These are phyloP conservation scores for Sordariomycetes sp. DNA, from an alignment of 2,329 filamentous ascomycete species.

Conservation along the genomic window DNA sequence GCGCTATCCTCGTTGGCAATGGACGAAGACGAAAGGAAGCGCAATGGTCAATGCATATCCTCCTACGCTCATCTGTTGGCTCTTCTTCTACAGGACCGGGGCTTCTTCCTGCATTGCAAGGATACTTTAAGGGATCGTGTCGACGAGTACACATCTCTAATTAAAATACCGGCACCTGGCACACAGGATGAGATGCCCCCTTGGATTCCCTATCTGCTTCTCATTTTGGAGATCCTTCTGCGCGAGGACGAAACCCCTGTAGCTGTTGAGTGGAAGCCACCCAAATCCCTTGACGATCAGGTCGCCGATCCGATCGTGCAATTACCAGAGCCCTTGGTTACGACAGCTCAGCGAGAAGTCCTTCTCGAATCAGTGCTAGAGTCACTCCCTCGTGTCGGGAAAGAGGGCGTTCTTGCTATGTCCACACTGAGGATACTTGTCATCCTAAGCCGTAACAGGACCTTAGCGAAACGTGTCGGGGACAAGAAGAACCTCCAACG, in stretches of 20 bases:
- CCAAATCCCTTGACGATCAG: constrained; percentile 37
- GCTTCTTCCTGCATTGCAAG: constrained; percentile 71
- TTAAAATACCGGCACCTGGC: constrained; percentile 60
- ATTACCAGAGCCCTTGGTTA: constrained; percentile 48
- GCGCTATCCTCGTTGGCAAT: constrained; percentile 65
- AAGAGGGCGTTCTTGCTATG: constrained; percentile 75
- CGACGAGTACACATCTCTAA: constrained; percentile 65
- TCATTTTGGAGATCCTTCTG: constrained; percentile 86
- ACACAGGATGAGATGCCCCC: constrained; percentile 72
- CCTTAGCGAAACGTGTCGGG: constrained; percentile 65
- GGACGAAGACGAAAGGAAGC: constrained; percentile 55
- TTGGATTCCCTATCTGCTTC: constrained; percentile 84
- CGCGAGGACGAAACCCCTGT: constrained; percentile 78
- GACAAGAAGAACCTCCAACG: constrained; percentile 85
- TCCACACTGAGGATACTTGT: constrained; percentile 78
- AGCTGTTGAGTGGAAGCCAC: constrained; percentile 60
- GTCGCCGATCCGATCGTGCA: constrained; percentile 47
- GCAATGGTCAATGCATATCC: constrained; percentile 54
- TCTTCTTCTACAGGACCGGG: constrained; percentile 71
- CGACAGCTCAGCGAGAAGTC: constrained; percentile 54
- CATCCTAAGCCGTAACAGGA: constrained; percentile 73
- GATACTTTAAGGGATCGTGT: constrained; percentile 71
- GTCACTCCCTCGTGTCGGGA: constrained; percentile 76
- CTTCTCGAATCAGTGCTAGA: constrained; percentile 75
- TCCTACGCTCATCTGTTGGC: constrained; percentile 90